Conservation (phyloP, 345 rosid genomes). For the Euclidium syriacum region DNA sequence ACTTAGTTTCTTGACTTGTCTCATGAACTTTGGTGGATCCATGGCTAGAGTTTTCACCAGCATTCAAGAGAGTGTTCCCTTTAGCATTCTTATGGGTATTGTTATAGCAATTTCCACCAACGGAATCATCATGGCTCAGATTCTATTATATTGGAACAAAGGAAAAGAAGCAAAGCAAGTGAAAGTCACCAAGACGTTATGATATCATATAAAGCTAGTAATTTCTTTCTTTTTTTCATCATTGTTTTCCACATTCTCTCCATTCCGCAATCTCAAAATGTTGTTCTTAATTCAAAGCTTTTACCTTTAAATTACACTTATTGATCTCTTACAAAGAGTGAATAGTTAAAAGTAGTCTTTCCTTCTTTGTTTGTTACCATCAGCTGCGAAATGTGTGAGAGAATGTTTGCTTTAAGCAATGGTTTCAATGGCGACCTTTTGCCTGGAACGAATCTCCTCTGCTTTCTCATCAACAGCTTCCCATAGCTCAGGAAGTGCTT, state of each 20-base stretch:
- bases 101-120: slow-evolving; percentile 43
- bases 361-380: neutral
- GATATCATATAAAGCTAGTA: too few species aligned
- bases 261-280: neutral
- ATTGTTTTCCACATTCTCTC: too few species aligned
- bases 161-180: slow-evolving; percentile 42
- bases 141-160: slow-evolving; percentile 42
- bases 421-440: slow-evolving; percentile 59
- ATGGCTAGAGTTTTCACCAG: slow-evolving; percentile 81
- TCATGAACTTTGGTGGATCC: slow-evolving; percentile 67
- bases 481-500: slow-evolving; percentile 88
- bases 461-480: slow-evolving; percentile 49
- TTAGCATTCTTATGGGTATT: slow-evolving; percentile 55
- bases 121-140: slow-evolving; percentile 65
- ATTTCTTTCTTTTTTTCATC: too few species aligned
- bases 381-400: neutral
- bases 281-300: neutral
- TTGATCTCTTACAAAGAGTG: neutral
- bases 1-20: slow-evolving; percentile 80
- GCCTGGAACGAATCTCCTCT: slow-evolving; percentile 37
- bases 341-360: neutral
- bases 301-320: slow-evolving; percentile 9
- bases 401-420: slow-evolving; percentile 7
- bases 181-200: slow-evolving; percentile 14
- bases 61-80: slow-evolving; percentile 74